These are phyloP conservation scores for Sclerotinia sclerotiorum DNA, from an alignment of 2,329 filamentous ascomycete species.

Conservation along the genomic window DNA sequence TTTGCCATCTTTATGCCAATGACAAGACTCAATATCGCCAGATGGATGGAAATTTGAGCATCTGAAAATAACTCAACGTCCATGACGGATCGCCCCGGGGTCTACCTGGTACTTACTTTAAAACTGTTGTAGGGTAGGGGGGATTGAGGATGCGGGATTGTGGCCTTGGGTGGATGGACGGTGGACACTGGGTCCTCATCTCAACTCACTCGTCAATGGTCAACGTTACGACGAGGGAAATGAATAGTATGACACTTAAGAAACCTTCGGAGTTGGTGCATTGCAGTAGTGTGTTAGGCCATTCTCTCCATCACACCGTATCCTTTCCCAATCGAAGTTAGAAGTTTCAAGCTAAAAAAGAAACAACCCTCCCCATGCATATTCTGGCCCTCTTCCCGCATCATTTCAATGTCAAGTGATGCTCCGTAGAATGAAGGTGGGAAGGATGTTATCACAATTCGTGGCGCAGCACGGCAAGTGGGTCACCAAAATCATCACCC, in stretches of 20 bases:
- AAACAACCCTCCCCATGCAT: slow-evolving; percentile 7
- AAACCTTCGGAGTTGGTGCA: slow-evolving; percentile 6
- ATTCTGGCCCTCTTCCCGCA: slow-evolving; percentile 9
- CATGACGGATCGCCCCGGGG: slow-evolving; percentile 11
- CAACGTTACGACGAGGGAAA: slow-evolving; percentile 17
- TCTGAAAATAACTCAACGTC: slow-evolving; percentile 7
- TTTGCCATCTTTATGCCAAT: background rate
- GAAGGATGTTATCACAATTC: slow-evolving; percentile 9
- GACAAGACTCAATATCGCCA: background rate
- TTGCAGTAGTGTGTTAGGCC: slow-evolving; percentile 10
- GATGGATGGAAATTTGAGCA: background rate
- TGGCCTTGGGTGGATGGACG: background rate
- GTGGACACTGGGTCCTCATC: background rate
- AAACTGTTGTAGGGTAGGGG: background rate
- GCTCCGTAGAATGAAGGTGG: background rate
- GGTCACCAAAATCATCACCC: slow-evolving; percentile 6
- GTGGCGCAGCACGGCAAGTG: slow-evolving; percentile 21
- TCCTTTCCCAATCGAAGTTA: slow-evolving; percentile 17
- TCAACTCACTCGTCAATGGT: slow-evolving; percentile 5
- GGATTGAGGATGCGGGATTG: slow-evolving; percentile 18
- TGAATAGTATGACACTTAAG: slow-evolving; percentile 1
- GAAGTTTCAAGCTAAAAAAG: slow-evolving; percentile 16
- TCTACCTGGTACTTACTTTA: background rate
- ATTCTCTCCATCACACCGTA: slow-evolving; percentile 16
- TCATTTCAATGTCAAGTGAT: slow-evolving; percentile 24